phyloP scores from a whole-genome alignment of 1,139 yeast genomes.

The Pneumocystis oryctolagi region DNA sequence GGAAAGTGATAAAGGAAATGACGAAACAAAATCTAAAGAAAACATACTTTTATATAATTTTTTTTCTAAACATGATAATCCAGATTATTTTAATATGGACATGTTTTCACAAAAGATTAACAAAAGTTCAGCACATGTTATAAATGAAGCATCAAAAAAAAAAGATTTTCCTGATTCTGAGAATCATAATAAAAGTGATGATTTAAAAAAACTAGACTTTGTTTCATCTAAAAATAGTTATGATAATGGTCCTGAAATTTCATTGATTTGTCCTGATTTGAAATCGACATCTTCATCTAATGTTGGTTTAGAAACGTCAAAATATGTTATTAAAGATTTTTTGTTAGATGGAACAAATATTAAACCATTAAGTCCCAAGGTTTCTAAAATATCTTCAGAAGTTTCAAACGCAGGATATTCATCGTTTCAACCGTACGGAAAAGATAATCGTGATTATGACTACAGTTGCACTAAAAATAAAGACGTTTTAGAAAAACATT shows the following conservation, averaged over 20 bases:
- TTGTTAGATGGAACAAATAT: background rate
- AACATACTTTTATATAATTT: background rate
- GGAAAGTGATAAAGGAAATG: background rate
- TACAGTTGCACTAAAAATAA: background rate
- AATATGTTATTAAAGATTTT: background rate
- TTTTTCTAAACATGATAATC: background rate
- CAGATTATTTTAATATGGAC: background rate
- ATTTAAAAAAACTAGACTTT: background rate
- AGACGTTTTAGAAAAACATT: background rate
- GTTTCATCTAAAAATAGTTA: background rate
- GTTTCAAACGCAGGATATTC: background rate
- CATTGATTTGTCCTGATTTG: background rate
- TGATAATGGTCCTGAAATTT: background rate
- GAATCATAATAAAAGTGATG: background rate
- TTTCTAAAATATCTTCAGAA: background rate
- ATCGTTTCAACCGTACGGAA: background rate
- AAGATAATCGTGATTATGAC: background rate
- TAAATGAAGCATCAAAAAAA: background rate
- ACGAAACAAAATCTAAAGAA: background rate
- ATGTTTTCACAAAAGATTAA: background rate
- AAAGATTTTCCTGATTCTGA: background rate
- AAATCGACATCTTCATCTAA: background rate
- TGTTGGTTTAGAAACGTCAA: background rate
- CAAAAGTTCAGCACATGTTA: background rate
- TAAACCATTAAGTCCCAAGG: background rate